Evolutionary conservation across 2,329 filamentous ascomycete species (phyloP), one percentile per base, ranked within the genome.

Genomic region (Cladorrhinum sp.): DNA sequence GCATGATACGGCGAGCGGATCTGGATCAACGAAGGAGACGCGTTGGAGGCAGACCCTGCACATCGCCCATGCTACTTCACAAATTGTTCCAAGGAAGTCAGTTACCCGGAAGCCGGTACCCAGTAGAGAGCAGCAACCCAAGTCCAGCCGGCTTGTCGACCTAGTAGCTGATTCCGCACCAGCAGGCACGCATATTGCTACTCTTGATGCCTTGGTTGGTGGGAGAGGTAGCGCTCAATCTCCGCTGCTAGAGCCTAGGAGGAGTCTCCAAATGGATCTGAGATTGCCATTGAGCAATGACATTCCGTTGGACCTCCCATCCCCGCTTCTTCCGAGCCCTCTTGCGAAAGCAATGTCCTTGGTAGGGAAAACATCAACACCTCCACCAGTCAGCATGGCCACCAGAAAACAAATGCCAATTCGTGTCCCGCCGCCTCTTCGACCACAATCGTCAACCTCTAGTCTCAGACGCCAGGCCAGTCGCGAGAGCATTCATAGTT

Each of bases 381-480:
- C 75, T 2, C 76, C 77, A 0, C 77, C 79, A 0, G 72, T 79
- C 26, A 80, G 75, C 65, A 75, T 80, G 70, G 72, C 72, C n/a
- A 78, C 75, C 3, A 73, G 76, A 24, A 76, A 73, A 28, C 70
- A 73, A 6, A 65, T 70, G 8, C 66, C 71, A 14, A 66, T 73
- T 12, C 69, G 71, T 52, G 77, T 73, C 2, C 73, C 72, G 12
- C 71, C 71, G 14, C 72, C 74, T 12, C 65, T 73, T 10, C 74
- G 77, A 24, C 67, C 76, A 4, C 72, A 73, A 39, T 74, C 74
- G 12, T 75, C 73, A 2, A 72, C 74, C 2, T 69, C 73, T 57
- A 69, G 60, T 62, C 66, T 55, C 59, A 72, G 28, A 28, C 72
- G 67, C 4, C 69, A 69, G 36, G 60, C 64, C 30, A 75, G 74